These are phyloP conservation scores for Ceratocystis harringtonii DNA, from an alignment of 2,329 filamentous ascomycete genomes.

Conservation along the genomic window DNA sequence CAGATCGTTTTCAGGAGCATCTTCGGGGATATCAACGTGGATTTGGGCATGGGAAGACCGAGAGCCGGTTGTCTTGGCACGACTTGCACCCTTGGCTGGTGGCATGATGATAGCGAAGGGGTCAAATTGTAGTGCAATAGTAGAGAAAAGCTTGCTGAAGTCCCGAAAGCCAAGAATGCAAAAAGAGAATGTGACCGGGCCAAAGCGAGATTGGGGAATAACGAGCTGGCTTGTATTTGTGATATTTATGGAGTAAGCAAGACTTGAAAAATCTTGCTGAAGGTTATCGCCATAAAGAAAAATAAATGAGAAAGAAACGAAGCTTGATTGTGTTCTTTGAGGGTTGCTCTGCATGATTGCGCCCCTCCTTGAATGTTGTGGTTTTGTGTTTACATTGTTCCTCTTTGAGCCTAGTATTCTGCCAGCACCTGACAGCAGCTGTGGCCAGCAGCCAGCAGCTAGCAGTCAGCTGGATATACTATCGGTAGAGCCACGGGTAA, in stretches of 20 bases:
- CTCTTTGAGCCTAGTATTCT: slow-evolving; percentile 9
- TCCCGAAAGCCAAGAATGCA: neutral
- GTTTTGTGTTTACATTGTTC: slow-evolving; percentile 16
- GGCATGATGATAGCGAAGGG: slow-evolving; percentile 24
- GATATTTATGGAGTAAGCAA: neutral
- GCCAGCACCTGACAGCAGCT: neutral
- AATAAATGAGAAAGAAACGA: neutral
- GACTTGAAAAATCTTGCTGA: neutral
- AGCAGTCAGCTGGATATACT: too few relatives aligned
- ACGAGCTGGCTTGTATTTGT: neutral
- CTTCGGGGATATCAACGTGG: slow-evolving; percentile 45
- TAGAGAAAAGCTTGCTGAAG: neutral
- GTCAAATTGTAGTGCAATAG: neutral
- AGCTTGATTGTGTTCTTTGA: neutral
- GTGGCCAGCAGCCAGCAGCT: neutral
- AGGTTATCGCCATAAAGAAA: neutral
- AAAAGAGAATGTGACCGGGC: neutral
- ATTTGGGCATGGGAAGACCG: slow-evolving; percentile 29
- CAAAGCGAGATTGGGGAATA: neutral
- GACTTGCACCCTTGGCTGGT: slow-evolving; percentile 32
- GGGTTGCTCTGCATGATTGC: slow-evolving; percentile 8
- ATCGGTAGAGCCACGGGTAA: slow-evolving; percentile 10
- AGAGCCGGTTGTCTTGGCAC: slow-evolving; percentile 29
- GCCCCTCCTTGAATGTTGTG: slow-evolving; percentile 5
- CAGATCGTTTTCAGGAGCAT: slow-evolving; percentile 54